Evolutionary conservation across 1,284 basidiomycete species (phyloP).

Genomic region (Anthracocystis panici-leucophaei): DNA sequence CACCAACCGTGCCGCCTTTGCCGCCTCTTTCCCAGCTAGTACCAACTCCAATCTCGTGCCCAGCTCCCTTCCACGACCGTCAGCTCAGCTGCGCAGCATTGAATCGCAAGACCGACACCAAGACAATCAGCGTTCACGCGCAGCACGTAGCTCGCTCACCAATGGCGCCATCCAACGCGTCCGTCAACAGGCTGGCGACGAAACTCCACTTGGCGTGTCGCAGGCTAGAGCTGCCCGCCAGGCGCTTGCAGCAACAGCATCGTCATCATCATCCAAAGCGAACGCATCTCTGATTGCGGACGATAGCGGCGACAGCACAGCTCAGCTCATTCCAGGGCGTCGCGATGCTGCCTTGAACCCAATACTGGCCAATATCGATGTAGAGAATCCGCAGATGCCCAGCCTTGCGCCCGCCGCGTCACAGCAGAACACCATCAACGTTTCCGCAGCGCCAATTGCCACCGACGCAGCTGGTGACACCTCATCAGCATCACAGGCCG

Average conservation of each 20-base stretch:
- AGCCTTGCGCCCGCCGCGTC: constrained; percentile 7
- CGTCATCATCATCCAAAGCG: constrained; percentile 9
- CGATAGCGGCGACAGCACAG: constrained; percentile 37
- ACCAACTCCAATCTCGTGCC: constrained; percentile 25
- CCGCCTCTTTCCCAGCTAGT: constrained; percentile 32
- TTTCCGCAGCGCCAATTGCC: not conserved
- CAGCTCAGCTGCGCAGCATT: constrained; percentile 22
- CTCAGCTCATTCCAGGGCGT: constrained; percentile 34
- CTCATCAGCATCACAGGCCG: constrained; percentile 29
- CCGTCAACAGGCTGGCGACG: constrained; percentile 42
- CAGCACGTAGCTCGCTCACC: constrained; percentile 41
- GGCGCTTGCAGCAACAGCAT: constrained; percentile 10
- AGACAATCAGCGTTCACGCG: constrained; percentile 24
- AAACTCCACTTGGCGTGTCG: constrained; percentile 44
- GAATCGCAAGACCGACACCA: constrained; percentile 4
- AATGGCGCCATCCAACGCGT: constrained; percentile 44
- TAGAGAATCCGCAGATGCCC: constrained; percentile 39
- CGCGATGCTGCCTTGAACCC: constrained; percentile 19
- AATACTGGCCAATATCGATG: constrained; percentile 26
- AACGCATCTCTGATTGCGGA: constrained; percentile 27
- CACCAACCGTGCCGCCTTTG: constrained; percentile 32
- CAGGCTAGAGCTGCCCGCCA: constrained; percentile 35
- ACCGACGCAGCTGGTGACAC: constrained; percentile 11
- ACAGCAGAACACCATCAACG: not conserved
- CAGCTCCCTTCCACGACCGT: constrained; percentile 35